phyloP scores from a whole-genome alignment of 2,329 filamentous ascomycete genomes.

The Plenodomus tracheiphilus region DNA sequence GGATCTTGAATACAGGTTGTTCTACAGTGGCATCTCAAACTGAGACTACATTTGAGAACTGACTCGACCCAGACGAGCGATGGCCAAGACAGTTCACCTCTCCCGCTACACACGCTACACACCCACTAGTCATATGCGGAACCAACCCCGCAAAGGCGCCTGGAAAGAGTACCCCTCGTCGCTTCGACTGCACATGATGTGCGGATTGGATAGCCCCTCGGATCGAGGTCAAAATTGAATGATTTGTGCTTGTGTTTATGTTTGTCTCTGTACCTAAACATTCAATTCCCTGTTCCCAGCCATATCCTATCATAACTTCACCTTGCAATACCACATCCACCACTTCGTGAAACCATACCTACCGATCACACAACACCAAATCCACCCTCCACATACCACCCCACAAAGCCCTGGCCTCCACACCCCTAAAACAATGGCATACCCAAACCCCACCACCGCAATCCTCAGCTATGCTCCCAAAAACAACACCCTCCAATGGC shows the following conservation, averaged over 20 bases:
- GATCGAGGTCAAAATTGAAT: not conserved
- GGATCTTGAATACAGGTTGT: too few species aligned
- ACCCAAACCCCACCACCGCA: constrained; percentile 26
- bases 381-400: too few species aligned
- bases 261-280: not conserved
- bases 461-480: constrained; percentile 46
- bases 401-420: too few species aligned
- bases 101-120: too few species aligned
- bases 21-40: too few species aligned
- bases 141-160: not conserved
- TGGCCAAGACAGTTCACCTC: too few species aligned
- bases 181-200: not conserved
- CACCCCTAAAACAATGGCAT: constrained; percentile 2
- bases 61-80: too few species aligned
- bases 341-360: too few species aligned
- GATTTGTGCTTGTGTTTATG: not conserved
- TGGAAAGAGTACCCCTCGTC: not conserved
- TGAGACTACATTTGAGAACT: too few species aligned
- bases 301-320: not conserved
- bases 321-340: not conserved
- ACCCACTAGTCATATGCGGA: not conserved
- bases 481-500: constrained; percentile 43
- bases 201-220: not conserved
- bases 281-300: not conserved
- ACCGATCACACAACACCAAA: too few species aligned